Evolutionary conservation across 208 protist species (phyloP), one percentile per base, ranked within the genome.

Genomic region (Leishmania tarentolae): DNA sequence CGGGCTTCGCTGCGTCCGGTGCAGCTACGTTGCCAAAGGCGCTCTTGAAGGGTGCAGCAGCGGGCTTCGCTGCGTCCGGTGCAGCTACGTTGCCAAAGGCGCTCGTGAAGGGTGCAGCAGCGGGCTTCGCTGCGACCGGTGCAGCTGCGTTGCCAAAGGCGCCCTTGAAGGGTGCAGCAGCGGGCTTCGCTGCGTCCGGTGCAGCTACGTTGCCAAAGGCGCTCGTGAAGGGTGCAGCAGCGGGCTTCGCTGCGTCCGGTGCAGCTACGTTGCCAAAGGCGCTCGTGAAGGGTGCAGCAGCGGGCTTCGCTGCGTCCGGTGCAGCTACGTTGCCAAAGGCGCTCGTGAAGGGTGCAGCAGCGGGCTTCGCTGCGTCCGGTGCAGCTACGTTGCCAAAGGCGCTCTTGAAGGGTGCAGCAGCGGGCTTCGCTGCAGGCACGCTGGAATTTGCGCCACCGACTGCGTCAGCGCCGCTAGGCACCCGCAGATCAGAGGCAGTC

Each of bases 41-140:
- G n/a, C 35, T 69, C 61, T 37, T 37, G 61, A 37, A n/a, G 2
- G 61, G 31, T 13, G 61, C 61, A 66, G 61, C 61, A 37, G 61
- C 61, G 6, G 76, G n/a, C 76, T 80, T 80, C 28, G 76, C 76
- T 9, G 68, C 76, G 21, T 56, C 52, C 19, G 52, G 52, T 9
- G 52, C 52, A 21, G 52, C 1, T 2, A 24, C 52, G 19, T 17
- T 35, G 9, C 11, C 61, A 37, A 66, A 66, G 6, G 61, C 61
- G 31, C 57, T 66, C 61, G 31, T 66, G 61, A 66, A 66, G 5
- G 61, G 61, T n/a, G 61, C 28, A 37, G 61, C 61, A 37, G 61
- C 61, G 6, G 61, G n/a, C 21, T 37, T 66, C 11, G 61, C 5
- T 6, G n/a, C 61, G 15, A 9, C 61, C 21, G 61, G n/a, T 66